Percentiles rank a stretch among this genome's conserved stretches.
Conservation (phyloP, 2,329 filamentous ascomycete species). For the Didymella pinodella region DNA sequence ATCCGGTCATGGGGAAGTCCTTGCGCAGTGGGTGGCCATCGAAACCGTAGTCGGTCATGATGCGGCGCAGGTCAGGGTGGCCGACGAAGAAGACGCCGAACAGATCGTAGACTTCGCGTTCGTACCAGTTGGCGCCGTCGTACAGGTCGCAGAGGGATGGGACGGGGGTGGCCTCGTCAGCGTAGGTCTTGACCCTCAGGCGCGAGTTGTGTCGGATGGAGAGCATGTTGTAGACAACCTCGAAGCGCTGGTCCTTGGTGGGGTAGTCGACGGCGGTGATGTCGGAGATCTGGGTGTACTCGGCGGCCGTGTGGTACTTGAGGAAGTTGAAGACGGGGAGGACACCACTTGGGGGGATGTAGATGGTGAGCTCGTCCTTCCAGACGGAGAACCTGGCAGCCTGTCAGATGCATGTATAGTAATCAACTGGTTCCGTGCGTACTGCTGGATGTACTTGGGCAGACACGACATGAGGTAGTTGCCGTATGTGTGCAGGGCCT, state of each 20-base stretch:
- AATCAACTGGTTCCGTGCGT: constrained; percentile 18
- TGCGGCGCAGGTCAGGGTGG: constrained; percentile 93
- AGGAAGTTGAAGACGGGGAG: constrained; percentile 93
- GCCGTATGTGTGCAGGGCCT: constrained; percentile 91
- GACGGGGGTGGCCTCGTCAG: constrained; percentile 92
- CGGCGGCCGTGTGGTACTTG: constrained; percentile 96
- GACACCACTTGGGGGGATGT: constrained; percentile 86
- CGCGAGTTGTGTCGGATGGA: constrained; percentile 96
- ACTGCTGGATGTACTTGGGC: constrained; percentile 97
- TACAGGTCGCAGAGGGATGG: constrained; percentile 86
- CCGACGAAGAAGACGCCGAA: constrained; percentile 97
- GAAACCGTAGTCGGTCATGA: constrained; percentile 99
- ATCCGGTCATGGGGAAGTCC: constrained; percentile 96
- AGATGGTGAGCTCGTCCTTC: constrained; percentile 98
- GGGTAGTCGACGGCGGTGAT: constrained; percentile 97
- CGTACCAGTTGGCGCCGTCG: constrained; percentile 98
- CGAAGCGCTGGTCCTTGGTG: constrained; percentile 93
- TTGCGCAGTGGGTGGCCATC: constrained; percentile 97
- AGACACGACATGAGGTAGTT: constrained; percentile 96
- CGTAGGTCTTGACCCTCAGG: constrained; percentile 98
- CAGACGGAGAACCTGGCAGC: constrained; percentile 82
- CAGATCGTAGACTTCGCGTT: constrained; percentile 96
- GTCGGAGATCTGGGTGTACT: constrained; percentile 92
- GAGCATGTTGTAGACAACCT: constrained; percentile 97
- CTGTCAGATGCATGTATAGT: too few species aligned